A percentile compares a stretch with the other conserved stretches of the same genome.
phyloP scores from a whole-genome alignment of 202 grass and related monocot genomes.

The Schoenoplectus tabernaemontani region DNA sequence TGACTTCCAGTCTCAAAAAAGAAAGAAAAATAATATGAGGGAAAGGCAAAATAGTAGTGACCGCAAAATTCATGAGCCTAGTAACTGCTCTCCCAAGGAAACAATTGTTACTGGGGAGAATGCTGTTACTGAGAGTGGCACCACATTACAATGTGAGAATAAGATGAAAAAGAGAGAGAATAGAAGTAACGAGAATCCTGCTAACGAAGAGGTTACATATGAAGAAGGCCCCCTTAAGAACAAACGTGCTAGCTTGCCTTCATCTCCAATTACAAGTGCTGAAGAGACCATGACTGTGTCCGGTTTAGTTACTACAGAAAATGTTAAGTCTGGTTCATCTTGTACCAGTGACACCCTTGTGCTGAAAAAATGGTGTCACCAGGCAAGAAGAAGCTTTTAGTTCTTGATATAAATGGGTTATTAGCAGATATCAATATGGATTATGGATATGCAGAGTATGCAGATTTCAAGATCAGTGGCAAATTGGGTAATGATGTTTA shows the following conservation, averaged over 20 bases:
- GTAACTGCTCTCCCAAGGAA: neutral
- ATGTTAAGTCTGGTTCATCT: conserved; percentile 3
- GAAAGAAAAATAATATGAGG: neutral
- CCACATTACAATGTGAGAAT: neutral
- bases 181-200: conserved; percentile 3
- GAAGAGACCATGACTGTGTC: conserved; percentile 4
- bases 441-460: conserved; percentile 41
- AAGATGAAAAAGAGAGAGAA: neutral
- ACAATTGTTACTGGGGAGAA: neutral
- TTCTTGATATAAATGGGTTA: conserved; percentile 94
- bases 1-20: neutral
- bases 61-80: neutral
- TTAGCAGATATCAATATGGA: conserved; percentile 77
- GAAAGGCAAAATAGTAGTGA: neutral
- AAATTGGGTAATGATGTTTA: conserved; percentile 58
- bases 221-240: neutral
- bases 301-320: neutral
- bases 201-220: neutral
- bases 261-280: conserved; percentile 17
- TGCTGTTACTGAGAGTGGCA: neutral
- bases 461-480: conserved; percentile 54
- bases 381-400: conserved; percentile 64
- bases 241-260: conserved; percentile 16
- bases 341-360: conserved; percentile 9
- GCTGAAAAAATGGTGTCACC: conserved; percentile 24